Evolutionary conservation across 1,284 basidiomycete species (phyloP).

Genomic region (Tilletiopsis washingtonensis): DNA sequence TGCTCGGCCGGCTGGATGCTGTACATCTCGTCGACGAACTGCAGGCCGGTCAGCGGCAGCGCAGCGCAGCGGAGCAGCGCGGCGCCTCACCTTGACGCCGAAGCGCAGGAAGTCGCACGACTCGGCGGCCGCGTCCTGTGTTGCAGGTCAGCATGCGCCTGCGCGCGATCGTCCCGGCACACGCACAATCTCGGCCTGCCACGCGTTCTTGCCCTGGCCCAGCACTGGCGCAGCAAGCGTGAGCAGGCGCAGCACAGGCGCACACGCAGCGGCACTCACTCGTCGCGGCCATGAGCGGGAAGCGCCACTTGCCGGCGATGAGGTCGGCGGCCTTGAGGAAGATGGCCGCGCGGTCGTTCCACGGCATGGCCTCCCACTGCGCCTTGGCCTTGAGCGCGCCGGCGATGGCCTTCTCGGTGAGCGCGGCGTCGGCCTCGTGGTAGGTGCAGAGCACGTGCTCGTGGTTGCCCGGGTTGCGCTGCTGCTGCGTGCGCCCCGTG

Average conservation of each 20-base stretch:
- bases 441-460: constrained; percentile 72
- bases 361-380: constrained; percentile 87
- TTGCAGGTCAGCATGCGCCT: background rate
- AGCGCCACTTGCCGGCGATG: constrained; percentile 80
- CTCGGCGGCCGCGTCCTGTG: constrained; percentile 82
- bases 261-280: background rate
- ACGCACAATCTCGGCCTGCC: constrained; percentile 85
- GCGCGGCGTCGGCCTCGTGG: constrained; percentile 66
- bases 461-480: constrained; percentile 51
- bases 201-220: constrained; percentile 96
- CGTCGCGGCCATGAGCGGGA: constrained; percentile 89
- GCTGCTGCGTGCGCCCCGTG: constrained; percentile 62
- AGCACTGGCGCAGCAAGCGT: constrained; percentile 57
- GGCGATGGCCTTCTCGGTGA: constrained; percentile 72
- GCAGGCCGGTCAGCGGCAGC: background rate
- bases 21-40: constrained; percentile 88
- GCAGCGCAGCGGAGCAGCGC: background rate
- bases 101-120: constrained; percentile 91
- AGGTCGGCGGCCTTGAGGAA: constrained; percentile 82
- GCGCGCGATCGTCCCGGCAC: background rate
- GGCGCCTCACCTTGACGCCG: constrained; percentile 61
- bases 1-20: constrained; percentile 81
- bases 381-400: constrained; percentile 77
- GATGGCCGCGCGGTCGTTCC: constrained; percentile 92
- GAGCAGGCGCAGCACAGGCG: background rate